Percentiles rank a stretch among this genome's conserved stretches.
phyloP scores from a whole-genome alignment of 2,329 filamentous ascomycete genomes.

The Lachnellula cervina region DNA sequence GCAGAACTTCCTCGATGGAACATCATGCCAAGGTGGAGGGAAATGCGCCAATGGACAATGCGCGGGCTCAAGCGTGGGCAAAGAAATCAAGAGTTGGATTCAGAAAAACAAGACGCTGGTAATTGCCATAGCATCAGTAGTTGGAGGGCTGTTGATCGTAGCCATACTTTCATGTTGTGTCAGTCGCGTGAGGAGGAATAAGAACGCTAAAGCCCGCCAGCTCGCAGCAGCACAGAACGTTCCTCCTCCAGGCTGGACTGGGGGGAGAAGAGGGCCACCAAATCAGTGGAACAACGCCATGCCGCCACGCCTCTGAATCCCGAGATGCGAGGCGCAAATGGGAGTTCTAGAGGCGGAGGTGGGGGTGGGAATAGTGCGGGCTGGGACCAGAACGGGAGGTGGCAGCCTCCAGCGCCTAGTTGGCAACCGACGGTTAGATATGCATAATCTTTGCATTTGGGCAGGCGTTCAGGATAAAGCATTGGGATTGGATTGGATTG shows the following conservation, averaged over 20 bases:
- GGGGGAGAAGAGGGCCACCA: neutral
- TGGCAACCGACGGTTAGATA: constrained; percentile 9
- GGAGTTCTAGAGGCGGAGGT: neutral
- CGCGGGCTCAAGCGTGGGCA: constrained; percentile 61
- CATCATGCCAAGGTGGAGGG: constrained; percentile 75
- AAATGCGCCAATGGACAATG: constrained; percentile 75
- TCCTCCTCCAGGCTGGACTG: constrained; percentile 12
- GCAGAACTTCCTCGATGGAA: constrained; percentile 93
- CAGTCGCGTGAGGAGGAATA: constrained; percentile 42
- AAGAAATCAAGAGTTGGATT: constrained; percentile 73
- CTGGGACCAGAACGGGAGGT: constrained; percentile 5
- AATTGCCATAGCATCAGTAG: constrained; percentile 68
- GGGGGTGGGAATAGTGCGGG: neutral
- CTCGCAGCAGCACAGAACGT: constrained; percentile 1
- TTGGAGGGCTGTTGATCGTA: constrained; percentile 70
- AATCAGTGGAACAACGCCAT: neutral
- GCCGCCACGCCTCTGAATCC: neutral
- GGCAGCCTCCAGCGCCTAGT: constrained; percentile 1
- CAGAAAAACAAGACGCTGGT: constrained; percentile 71
- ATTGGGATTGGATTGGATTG: neutral
- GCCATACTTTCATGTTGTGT: constrained; percentile 63
- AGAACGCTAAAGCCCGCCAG: constrained; percentile 2
- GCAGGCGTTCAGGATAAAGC: neutral
- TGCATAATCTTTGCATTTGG: constrained; percentile 1
- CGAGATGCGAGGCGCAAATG: neutral